These are phyloP conservation scores for Colletotrichum sp. DNA, from an alignment of 2,329 filamentous ascomycete genomes.

Conservation along the genomic window DNA sequence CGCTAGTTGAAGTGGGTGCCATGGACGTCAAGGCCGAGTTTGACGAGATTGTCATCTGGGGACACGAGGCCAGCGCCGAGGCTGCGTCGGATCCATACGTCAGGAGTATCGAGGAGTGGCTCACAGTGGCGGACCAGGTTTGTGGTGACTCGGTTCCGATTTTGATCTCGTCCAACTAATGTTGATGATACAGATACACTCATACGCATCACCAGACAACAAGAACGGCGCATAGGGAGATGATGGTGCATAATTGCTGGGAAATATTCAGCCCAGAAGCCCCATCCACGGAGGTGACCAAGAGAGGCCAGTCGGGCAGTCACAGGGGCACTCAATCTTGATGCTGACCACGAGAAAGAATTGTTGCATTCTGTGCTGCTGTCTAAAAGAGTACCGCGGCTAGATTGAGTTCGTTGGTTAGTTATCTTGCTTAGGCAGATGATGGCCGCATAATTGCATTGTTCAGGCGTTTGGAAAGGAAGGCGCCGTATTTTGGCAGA, in stretches of 20 bases:
- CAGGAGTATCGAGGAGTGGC: constrained; percentile 81
- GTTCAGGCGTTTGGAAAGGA: neutral
- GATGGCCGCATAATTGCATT: neutral
- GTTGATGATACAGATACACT: constrained; percentile 33
- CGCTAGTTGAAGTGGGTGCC: constrained; percentile 49
- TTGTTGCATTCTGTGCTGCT: accelerated
- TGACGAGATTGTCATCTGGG: constrained; percentile 82
- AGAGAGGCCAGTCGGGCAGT: neutral
- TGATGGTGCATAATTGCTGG: neutral
- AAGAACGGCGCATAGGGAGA: neutral
- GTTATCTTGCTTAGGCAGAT: accelerated
- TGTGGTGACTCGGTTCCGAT: constrained; percentile 22
- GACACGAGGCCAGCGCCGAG: constrained; percentile 72
- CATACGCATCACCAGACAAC: constrained; percentile 26
- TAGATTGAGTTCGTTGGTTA: neutral
- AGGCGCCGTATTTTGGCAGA: neutral
- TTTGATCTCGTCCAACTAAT: constrained; percentile 20
- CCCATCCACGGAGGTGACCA: neutral
- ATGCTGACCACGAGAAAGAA: accelerated
- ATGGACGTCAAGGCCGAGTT: constrained; percentile 73
- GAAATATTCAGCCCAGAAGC: neutral
- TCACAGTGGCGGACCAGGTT: constrained; percentile 74
- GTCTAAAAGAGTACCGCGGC: neutral
- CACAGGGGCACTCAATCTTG: neutral
- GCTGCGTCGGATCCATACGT: constrained; percentile 71